Evolutionary conservation across 2,329 filamentous ascomycete species (phyloP), one percentile per base, ranked within the genome.

Genomic region (Curvularia sp.): DNA sequence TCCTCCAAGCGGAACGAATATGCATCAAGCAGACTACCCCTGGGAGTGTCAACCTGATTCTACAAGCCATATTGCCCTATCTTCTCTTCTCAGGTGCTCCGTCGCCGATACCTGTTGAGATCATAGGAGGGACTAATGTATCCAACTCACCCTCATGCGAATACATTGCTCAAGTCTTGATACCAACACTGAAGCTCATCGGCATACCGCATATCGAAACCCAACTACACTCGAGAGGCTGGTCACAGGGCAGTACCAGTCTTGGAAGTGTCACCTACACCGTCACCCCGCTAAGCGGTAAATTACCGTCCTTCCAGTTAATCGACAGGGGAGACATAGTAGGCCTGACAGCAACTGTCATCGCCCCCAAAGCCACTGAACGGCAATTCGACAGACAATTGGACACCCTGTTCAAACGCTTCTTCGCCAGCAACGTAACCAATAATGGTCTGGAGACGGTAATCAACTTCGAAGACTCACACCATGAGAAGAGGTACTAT

Each of bases 61-160:
- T 88, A 53, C 86, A 88, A 68, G 85, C 86, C 5, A 74, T 88
- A 3, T 80, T 88, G 39, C 86, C 86, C 0, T 87, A 83, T 62
- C 70, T 88, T 2, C 71, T 88, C 1, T 82, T 85, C 70, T 65
- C 63, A 9, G 60, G 62, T 10, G 39, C 52, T 18, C 4, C 52
- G 12, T 38, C 51, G 13, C 60, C 63, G 1, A 63, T 79, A 6
- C 65, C 61, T 20, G 62, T 88, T 8, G 78, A 70, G 1, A 80
- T 88, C 35, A 81, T 75, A 8, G 86, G 86, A 5, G 86, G 86
- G 7, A 88, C 86, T 0, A 87, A 88, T 63, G 82, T 85, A 2
- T 81, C 81, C 0, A 79, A 77, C 31, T 82, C 83, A 0, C 85
- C 85, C 7, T 85, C 83, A 2, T 81, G 79, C 66, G 86, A 88